Evolutionary conservation across 1,139 yeast genomes (phyloP).

Genomic region (Yamadazyma diddensiae): DNA sequence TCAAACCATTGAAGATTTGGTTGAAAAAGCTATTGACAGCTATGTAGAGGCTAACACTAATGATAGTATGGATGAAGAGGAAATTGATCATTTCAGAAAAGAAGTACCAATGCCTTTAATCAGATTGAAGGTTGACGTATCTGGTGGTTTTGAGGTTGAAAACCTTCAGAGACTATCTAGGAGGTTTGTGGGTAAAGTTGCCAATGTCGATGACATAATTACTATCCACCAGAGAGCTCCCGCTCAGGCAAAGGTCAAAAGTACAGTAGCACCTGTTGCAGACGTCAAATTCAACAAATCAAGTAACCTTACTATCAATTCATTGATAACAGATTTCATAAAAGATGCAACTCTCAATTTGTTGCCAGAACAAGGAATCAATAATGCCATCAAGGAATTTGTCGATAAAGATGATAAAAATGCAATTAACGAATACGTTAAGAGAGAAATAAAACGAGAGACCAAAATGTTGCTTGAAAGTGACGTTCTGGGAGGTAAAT

Average conservation of each 20-base stretch:
- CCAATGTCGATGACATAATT: conserved; percentile 83
- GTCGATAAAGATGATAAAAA: conserved; percentile 82
- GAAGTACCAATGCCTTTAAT: conserved; percentile 70
- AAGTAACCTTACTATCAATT: conserved; percentile 44
- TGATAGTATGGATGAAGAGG: conserved; percentile 14
- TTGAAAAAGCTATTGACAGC: conserved; percentile 50
- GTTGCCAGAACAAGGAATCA: conserved; percentile 75
- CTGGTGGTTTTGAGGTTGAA: conserved; percentile 89
- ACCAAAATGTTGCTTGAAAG: conserved; percentile 52
- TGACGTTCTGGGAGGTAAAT: conserved; percentile 32
- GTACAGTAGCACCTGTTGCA: neutral
- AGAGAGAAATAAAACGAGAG: conserved; percentile 62
- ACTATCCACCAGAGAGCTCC: conserved; percentile 56
- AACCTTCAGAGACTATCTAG: conserved; percentile 88
- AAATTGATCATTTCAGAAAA: conserved; percentile 3
- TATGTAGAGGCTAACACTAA: conserved; percentile 42
- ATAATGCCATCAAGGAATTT: conserved; percentile 66
- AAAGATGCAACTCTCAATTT: conserved; percentile 62
- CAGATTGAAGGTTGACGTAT: conserved; percentile 79
- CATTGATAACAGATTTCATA: conserved; percentile 52
- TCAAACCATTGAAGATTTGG: conserved; percentile 63
- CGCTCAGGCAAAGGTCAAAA: conserved; percentile 22
- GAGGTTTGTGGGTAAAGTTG: conserved; percentile 85
- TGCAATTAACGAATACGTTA: conserved; percentile 67
- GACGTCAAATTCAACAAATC: conserved; percentile 3